A percentile compares a stretch with the other conserved stretches of the same genome.
Evolutionary conservation across 257 asterid species (phyloP).

Genomic region (Gentiana macrophylla): DNA sequence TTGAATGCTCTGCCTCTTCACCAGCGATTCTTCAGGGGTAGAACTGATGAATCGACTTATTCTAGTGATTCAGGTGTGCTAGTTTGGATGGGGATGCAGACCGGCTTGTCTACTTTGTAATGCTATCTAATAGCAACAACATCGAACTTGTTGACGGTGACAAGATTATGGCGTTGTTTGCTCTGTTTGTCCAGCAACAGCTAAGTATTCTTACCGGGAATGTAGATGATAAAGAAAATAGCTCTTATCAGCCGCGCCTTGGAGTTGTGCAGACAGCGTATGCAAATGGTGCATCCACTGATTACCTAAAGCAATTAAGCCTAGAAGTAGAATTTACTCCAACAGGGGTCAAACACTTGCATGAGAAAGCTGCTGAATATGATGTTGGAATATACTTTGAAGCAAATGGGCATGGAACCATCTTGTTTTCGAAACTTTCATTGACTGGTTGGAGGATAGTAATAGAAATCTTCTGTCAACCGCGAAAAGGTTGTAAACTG

Average conservation of each 20-base stretch:
- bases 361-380: conserved; percentile 81
- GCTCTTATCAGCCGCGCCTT: conserved; percentile 32
- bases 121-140: conserved; percentile 38
- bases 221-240: conserved; percentile 29
- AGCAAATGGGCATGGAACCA: conserved; percentile 98
- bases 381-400: conserved; percentile 91
- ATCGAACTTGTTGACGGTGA: conserved; percentile 93
- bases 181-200: conserved; percentile 72
- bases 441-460: conserved; percentile 48
- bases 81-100: conserved; percentile 99
- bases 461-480: conserved; percentile 35
- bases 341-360: conserved; percentile 89
- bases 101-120: conserved; percentile 80
- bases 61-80: conserved; percentile 84
- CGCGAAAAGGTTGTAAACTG: conserved; percentile 45
- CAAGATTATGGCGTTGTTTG: conserved; percentile 87
- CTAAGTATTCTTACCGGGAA: conserved; percentile 36
- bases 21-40: conserved; percentile 1
- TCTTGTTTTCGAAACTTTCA: conserved; percentile 62
- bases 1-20: conserved; percentile 4
- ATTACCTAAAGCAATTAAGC: conserved; percentile 66
- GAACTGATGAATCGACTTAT: conserved; percentile 24
- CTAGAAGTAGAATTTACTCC: conserved; percentile 76
- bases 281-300: conserved; percentile 95
- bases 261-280: conserved; percentile 94